Percentiles rank a stretch among this genome's conserved stretches.
Conservation (phyloP, 73 alveolate species). For the Blepharisma japonicum region DNA sequence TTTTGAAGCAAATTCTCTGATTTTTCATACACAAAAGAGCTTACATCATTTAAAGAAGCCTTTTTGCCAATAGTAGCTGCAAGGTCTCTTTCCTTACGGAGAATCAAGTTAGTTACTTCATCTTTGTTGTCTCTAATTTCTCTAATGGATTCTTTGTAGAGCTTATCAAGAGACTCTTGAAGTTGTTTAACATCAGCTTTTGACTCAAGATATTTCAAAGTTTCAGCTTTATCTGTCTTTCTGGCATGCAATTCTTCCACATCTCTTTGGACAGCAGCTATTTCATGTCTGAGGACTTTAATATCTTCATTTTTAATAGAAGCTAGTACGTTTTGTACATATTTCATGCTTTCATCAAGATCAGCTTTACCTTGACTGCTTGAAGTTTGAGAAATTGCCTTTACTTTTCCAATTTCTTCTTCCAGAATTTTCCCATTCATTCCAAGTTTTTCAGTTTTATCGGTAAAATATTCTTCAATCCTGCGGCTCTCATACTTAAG, state of each 20-base stretch:
- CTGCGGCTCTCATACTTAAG: conserved; percentile 20
- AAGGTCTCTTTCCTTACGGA: neutral
- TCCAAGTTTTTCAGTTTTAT: conserved; percentile 27
- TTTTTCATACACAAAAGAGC: conserved; percentile 3
- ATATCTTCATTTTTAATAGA: conserved; percentile 12
- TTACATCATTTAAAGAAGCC: no score
- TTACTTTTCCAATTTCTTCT: conserved; percentile 36
- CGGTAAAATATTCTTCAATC: conserved; percentile 28
- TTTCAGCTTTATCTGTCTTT: neutral
- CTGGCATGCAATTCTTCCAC: neutral
- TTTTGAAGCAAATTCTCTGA: conserved; percentile 13
- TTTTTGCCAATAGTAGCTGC: no score
- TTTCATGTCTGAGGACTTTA: neutral
- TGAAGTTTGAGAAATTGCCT: conserved; percentile 31
- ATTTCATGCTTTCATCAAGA: conserved; percentile 29
- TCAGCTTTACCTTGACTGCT: neutral
- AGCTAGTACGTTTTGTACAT: neutral
- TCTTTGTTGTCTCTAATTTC: neutral
- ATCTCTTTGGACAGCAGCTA: conserved; percentile 23
- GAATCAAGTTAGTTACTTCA: neutral
- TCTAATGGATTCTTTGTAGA: neutral
- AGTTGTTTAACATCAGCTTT: neutral
- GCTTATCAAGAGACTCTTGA: conserved; percentile 8
- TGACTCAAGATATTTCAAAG: neutral
- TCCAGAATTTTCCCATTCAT: conserved; percentile 5